Conservation (phyloP, 257 asterid genomes). For the Nicotiana tomentosiformis region DNA sequence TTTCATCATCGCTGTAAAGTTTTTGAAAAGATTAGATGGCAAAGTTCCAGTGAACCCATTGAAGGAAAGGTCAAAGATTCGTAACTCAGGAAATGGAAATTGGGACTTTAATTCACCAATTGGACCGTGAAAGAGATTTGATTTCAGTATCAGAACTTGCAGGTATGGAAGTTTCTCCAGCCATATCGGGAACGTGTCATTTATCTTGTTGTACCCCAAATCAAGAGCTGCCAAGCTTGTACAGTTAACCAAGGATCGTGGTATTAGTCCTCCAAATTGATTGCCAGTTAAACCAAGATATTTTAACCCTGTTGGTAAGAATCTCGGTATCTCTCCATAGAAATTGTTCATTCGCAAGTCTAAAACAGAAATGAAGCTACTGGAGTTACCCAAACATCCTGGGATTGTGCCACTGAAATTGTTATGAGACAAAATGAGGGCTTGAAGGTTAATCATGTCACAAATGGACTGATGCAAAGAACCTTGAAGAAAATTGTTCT, state of each 20-base stretch:
- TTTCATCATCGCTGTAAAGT: background rate
- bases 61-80: background rate
- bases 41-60: slow-evolving; percentile 4
- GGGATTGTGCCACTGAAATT: background rate
- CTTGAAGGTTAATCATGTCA: background rate
- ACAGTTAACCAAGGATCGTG: background rate
- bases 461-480: background rate
- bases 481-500: background rate
- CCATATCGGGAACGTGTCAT: background rate
- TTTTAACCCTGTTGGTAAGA: background rate
- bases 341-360: background rate
- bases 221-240: background rate
- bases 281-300: background rate
- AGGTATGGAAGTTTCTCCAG: background rate
- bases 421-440: background rate
- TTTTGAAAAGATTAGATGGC: background rate
- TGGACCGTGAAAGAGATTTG: background rate
- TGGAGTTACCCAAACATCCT: background rate
- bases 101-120: background rate
- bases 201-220: slow-evolving; percentile 3
- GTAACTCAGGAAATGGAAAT: background rate
- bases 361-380: background rate
- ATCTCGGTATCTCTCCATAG: background rate
- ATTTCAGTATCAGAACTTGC: background rate
- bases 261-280: background rate